phyloP scores from a whole-genome alignment of 352 stramenopile species.

The Phytophthora citrophthora region DNA sequence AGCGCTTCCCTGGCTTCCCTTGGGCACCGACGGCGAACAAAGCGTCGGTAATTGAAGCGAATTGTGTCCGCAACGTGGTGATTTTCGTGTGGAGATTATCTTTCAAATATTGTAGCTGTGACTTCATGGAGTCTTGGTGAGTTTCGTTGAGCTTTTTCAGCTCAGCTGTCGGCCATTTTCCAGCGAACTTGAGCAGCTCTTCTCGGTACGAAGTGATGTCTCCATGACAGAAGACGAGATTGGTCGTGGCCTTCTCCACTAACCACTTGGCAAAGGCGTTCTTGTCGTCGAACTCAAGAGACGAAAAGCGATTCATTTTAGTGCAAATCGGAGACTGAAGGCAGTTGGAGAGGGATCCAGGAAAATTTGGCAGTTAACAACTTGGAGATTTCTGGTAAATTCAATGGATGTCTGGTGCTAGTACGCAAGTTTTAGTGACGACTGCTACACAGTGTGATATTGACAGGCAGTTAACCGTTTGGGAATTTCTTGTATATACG shows the following conservation, averaged over 20 bases:
- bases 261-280: constrained; percentile 44
- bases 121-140: constrained; percentile 2
- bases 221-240: constrained; percentile 14
- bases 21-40: constrained; percentile 40
- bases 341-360: constrained; percentile 4
- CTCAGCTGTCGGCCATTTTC: constrained; percentile 30
- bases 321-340: constrained; percentile 4
- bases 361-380: too few relatives aligned
- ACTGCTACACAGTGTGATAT: too few relatives aligned
- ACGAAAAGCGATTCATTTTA: constrained; percentile 20
- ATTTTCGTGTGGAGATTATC: constrained; percentile 20
- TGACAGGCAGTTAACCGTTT: too few relatives aligned
- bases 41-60: constrained; percentile 32
- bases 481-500: too few relatives aligned
- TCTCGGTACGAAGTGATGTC: constrained; percentile 34
- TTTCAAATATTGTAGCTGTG: constrained; percentile 1
- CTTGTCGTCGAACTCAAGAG: constrained; percentile 36
- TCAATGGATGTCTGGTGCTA: too few relatives aligned
- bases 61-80: constrained; percentile 25
- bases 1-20: constrained; percentile 31
- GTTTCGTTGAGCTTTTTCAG: constrained; percentile 32
- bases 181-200: constrained; percentile 37
- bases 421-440: too few relatives aligned
- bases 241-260: constrained; percentile 20
- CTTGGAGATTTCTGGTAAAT: too few relatives aligned